These are phyloP conservation scores for Psidium guajava DNA, from an alignment of 345 rosid genomes.

Conservation along the genomic window DNA sequence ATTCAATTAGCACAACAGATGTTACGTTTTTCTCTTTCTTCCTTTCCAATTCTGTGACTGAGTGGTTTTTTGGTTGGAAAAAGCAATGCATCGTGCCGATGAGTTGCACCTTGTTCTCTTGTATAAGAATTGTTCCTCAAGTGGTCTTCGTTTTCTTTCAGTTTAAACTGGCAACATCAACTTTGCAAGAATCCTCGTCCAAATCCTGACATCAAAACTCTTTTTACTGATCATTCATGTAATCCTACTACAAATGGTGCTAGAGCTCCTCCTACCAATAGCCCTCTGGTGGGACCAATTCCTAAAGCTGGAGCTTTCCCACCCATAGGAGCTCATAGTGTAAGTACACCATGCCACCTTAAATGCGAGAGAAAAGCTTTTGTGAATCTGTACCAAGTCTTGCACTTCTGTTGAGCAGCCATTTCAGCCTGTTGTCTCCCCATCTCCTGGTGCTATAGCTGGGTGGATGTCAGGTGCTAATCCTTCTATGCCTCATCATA, in stretches of 20 bases:
- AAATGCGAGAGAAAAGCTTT: background rate
- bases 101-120: background rate
- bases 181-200: slow-evolving; percentile 88
- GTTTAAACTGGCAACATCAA: slow-evolving; percentile 95
- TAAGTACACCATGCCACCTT: slow-evolving; percentile 16
- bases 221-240: slow-evolving; percentile 76
- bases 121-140: background rate
- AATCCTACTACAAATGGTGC: slow-evolving; percentile 58
- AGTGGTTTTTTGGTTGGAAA: background rate
- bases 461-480: slow-evolving; percentile 63
- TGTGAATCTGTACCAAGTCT: background rate
- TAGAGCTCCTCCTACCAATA: slow-evolving; percentile 56
- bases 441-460: slow-evolving; percentile 56
- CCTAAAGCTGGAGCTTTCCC: slow-evolving; percentile 64
- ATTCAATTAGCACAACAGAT: background rate
- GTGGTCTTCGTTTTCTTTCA: slow-evolving; percentile 11
- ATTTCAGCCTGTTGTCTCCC: slow-evolving; percentile 57
- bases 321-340: slow-evolving; percentile 67
- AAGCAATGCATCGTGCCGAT: background rate
- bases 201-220: slow-evolving; percentile 88
- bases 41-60: background rate
- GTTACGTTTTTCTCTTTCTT: background rate
- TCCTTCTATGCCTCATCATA: slow-evolving; percentile 36
- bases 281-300: slow-evolving; percentile 53
- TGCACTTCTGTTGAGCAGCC: slow-evolving; percentile 34